phyloP scores from a whole-genome alignment of 2,329 filamentous ascomycete genomes.

The Xylaria hypoxylon region DNA sequence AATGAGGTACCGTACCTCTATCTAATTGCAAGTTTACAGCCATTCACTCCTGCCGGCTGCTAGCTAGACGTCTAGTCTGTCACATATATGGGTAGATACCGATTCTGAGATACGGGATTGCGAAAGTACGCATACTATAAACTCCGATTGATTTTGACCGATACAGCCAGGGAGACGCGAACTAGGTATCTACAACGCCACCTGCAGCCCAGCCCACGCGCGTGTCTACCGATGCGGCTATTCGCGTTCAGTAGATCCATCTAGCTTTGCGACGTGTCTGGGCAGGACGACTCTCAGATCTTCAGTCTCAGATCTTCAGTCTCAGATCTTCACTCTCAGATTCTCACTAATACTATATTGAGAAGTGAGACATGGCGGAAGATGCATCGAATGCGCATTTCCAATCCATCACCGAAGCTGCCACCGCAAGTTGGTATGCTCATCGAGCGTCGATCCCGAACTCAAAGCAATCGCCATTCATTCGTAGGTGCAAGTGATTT shows the following conservation, averaged over 20 bases:
- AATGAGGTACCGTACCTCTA: too few relatives aligned
- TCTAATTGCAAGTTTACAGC: too few relatives aligned
- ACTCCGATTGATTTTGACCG: background rate
- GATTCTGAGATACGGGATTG: background rate
- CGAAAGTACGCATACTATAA: background rate
- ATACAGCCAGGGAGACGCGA: background rate
- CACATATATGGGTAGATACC: background rate
- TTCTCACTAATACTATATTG: too few relatives aligned
- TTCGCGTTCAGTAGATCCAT: background rate
- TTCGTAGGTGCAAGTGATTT: constrained; percentile 40
- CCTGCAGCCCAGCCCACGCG: background rate
- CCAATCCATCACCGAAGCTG: constrained; percentile 43
- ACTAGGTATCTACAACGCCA: background rate
- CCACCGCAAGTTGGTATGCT: constrained; percentile 45
- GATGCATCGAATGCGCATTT: constrained; percentile 33
- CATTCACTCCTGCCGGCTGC: background rate
- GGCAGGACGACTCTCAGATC: too few relatives aligned
- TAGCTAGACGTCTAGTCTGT: too few relatives aligned
- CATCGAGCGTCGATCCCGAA: constrained; percentile 39
- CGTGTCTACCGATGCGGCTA: background rate
- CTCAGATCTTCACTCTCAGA: too few relatives aligned
- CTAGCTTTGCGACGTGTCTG: background rate
- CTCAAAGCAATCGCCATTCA: constrained; percentile 30
- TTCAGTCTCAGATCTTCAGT: too few relatives aligned
- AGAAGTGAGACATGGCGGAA: constrained; percentile 33